phyloP scores from a whole-genome alignment of 345 rosid species.

The Diplotaxis tenuifolia region DNA sequence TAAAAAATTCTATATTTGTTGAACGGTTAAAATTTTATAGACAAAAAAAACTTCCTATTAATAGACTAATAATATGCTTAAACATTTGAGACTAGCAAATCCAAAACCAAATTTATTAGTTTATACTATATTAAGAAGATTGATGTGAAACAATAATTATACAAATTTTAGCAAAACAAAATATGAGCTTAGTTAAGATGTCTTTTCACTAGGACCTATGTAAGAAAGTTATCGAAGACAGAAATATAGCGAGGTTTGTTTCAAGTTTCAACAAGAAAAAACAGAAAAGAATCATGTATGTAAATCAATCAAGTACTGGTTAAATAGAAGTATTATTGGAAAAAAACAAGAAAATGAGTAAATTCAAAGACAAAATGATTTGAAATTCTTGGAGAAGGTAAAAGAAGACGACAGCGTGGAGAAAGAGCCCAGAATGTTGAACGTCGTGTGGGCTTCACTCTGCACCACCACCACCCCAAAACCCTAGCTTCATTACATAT shows the following conservation, averaged over 20 bases:
- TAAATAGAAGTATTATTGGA: slow-evolving; percentile 32
- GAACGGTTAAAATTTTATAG: no score
- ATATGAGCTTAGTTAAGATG: background rate
- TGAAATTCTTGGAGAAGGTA: slow-evolving; percentile 75
- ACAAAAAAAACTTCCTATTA: background rate
- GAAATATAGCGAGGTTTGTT: slow-evolving; percentile 28
- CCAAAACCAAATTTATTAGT: background rate
- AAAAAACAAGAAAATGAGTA: slow-evolving; percentile 51
- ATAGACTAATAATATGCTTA: background rate
- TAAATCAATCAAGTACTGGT: slow-evolving; percentile 30
- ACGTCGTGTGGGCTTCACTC: slow-evolving; percentile 64
- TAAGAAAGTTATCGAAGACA: slow-evolving; percentile 14
- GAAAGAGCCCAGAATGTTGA: slow-evolving; percentile 57
- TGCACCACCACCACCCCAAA: slow-evolving; percentile 36
- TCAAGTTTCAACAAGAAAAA: slow-evolving; percentile 35
- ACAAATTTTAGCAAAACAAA: background rate
- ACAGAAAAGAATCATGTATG: slow-evolving; percentile 34
- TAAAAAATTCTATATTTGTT: no score
- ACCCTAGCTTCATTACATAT: slow-evolving; percentile 37
- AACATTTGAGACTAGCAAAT: background rate
- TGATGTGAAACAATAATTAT: background rate
- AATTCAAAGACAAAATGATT: slow-evolving; percentile 98
- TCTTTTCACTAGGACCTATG: slow-evolving; percentile 26
- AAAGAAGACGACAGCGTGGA: slow-evolving; percentile 69
- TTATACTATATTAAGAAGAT: background rate